Percentiles rank a stretch among this genome's conserved stretches.
These are phyloP conservation scores for Dryas drummondii DNA, from an alignment of 306 rosid genomes.

Conservation along the genomic window DNA sequence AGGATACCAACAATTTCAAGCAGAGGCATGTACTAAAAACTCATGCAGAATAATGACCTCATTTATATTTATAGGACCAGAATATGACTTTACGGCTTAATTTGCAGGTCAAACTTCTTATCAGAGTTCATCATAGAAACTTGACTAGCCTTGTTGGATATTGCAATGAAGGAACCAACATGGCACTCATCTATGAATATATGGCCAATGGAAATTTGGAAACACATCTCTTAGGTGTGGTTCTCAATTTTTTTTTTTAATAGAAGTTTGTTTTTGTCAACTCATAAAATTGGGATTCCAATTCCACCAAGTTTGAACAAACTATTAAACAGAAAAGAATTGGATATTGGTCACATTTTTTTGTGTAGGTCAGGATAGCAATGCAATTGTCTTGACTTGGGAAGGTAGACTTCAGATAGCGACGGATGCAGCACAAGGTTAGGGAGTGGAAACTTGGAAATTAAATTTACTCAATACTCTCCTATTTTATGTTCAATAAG, in stretches of 20 bases:
- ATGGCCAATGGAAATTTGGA: constrained; percentile 43
- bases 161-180: constrained; percentile 35
- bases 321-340: neutral
- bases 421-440: constrained; percentile 34
- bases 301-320: neutral
- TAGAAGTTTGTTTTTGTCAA: neutral
- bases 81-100: neutral
- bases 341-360: neutral
- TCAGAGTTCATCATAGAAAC: constrained; percentile 51
- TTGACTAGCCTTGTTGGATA: constrained; percentile 41
- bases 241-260: neutral
- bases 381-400: constrained; percentile 26
- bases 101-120: constrained; percentile 44
- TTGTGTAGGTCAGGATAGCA: neutral
- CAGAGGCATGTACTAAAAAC: constrained; percentile 38
- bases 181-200: constrained; percentile 39
- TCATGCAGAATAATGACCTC: neutral
- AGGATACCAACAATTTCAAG: constrained; percentile 50
- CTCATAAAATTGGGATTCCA: neutral
- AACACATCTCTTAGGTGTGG: constrained; percentile 33
- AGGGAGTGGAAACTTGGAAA: neutral
- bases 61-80: neutral
- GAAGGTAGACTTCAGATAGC: constrained; percentile 34
- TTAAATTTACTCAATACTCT: neutral
- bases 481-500: neutral